These are phyloP conservation scores for Ottelia alismoides DNA, from an alignment of 106 monocot species.

Conservation along the genomic window DNA sequence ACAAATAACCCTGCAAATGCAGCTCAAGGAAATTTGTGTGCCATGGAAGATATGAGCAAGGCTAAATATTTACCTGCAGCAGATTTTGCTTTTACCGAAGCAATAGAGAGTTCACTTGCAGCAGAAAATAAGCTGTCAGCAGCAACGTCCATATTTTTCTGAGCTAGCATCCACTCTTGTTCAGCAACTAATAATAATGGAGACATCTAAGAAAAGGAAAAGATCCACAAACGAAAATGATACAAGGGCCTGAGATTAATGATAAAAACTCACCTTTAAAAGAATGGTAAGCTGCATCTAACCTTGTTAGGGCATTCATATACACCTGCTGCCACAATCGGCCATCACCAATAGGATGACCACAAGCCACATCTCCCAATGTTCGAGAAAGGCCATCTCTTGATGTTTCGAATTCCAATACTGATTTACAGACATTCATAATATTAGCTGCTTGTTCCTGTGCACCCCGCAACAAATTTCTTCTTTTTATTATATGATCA, in stretches of 20 bases:
- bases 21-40: too few species aligned
- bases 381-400: slow-evolving; percentile 64
- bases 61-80: slow-evolving; percentile 88
- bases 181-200: slow-evolving; percentile 61
- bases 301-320: slow-evolving; percentile 45
- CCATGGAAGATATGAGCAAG: too few species aligned
- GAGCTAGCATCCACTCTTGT: slow-evolving; percentile 66
- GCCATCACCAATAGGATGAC: slow-evolving; percentile 25
- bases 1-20: too few species aligned
- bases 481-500: slow-evolving; percentile 70
- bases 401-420: slow-evolving; percentile 94
- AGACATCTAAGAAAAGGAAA: background rate
- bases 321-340: slow-evolving; percentile 72
- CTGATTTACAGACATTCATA: slow-evolving; percentile 54
- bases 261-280: slow-evolving; percentile 73
- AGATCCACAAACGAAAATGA: too few species aligned
- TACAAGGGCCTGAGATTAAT: too few species aligned
- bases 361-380: slow-evolving; percentile 34
- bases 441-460: slow-evolving; percentile 61
- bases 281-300: slow-evolving; percentile 71
- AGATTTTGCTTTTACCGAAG: slow-evolving; percentile 61
- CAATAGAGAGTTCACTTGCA: slow-evolving; percentile 50
- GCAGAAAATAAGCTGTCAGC: slow-evolving; percentile 47
- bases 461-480: slow-evolving; percentile 40
- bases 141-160: slow-evolving; percentile 72